Conservation (phyloP, 495 filamentous ascomycete genomes). For the Aspergillus conjunctus region DNA sequence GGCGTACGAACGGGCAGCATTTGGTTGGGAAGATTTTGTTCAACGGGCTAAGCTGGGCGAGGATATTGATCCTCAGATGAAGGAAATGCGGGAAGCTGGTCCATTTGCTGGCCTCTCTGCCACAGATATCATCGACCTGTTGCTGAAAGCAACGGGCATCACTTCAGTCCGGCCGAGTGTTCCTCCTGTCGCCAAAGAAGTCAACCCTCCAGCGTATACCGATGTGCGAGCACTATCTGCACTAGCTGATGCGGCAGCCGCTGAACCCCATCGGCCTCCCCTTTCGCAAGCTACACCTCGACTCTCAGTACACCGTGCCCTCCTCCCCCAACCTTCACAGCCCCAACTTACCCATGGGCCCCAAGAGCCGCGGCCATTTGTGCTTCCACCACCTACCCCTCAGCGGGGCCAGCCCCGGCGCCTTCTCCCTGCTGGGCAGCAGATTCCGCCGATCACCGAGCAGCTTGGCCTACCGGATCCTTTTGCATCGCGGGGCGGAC, state of each 20-base stretch:
- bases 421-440: slow-evolving; percentile 41
- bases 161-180: slow-evolving; percentile 21
- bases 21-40: slow-evolving; percentile 47
- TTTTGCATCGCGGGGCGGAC: slow-evolving; percentile 37
- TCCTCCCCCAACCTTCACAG: slow-evolving; percentile 34
- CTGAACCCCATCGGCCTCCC: slow-evolving; percentile 27
- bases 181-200: slow-evolving; percentile 12
- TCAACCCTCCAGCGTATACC: slow-evolving; percentile 13
- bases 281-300: slow-evolving; percentile 31
- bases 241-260: slow-evolving; percentile 40
- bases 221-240: slow-evolving; percentile 30
- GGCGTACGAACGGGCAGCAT: slow-evolving; percentile 36
- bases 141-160: slow-evolving; percentile 28
- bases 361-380: slow-evolving; percentile 43
- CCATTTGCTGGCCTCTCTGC: slow-evolving; percentile 23
- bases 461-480: slow-evolving; percentile 40
- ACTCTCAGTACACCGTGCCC: slow-evolving; percentile 29
- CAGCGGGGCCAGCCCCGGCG: slow-evolving; percentile 40
- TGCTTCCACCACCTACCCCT: slow-evolving; percentile 44
- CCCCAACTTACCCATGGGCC: slow-evolving; percentile 32
- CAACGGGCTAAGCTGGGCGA: slow-evolving; percentile 42
- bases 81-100: slow-evolving; percentile 33
- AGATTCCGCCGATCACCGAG: slow-evolving; percentile 31
- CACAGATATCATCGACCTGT: slow-evolving; percentile 24
- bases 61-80: slow-evolving; percentile 45